Evolutionary conservation across 2,329 filamentous ascomycete genomes (phyloP).

Genomic region (Botryotinia narcissicola): DNA sequence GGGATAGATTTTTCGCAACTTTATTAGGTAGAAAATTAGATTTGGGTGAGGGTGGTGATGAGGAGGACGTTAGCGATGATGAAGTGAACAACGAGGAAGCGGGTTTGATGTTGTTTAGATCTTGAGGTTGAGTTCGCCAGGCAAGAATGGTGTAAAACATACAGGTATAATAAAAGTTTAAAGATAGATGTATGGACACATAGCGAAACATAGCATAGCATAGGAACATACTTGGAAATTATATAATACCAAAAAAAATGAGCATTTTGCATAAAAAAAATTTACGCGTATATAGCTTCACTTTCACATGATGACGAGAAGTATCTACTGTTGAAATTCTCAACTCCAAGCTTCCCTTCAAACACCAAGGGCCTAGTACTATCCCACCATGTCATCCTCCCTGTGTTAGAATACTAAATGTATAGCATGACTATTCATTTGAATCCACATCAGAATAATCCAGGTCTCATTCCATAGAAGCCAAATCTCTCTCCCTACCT

Average conservation of each 20-base stretch:
- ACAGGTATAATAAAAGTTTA: neutral
- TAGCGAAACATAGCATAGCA: neutral
- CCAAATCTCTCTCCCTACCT: neutral
- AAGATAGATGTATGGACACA: neutral
- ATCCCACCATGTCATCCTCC: neutral
- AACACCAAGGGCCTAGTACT: neutral
- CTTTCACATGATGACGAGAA: neutral
- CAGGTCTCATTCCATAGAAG: accelerated
- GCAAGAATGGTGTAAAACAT: neutral
- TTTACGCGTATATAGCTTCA: too few relatives aligned
- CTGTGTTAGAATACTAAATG: neutral
- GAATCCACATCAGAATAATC: neutral
- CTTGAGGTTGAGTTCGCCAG: slow-evolving; percentile 18
- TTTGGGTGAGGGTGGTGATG: slow-evolving; percentile 57
- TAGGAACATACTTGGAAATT: neutral
- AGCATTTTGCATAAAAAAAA: neutral
- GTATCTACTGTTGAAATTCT: neutral
- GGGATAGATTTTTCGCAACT: slow-evolving; percentile 74
- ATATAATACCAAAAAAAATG: slow-evolving; percentile 6
- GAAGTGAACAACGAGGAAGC: slow-evolving; percentile 38
- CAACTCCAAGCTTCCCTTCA: neutral
- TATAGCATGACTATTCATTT: neutral
- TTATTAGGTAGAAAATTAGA: slow-evolving; percentile 69
- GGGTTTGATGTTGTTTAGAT: slow-evolving; percentile 38
- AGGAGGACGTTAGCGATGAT: slow-evolving; percentile 49